Conservation (phyloP, 495 filamentous ascomycete genomes). For the Penicillium odoratum region DNA sequence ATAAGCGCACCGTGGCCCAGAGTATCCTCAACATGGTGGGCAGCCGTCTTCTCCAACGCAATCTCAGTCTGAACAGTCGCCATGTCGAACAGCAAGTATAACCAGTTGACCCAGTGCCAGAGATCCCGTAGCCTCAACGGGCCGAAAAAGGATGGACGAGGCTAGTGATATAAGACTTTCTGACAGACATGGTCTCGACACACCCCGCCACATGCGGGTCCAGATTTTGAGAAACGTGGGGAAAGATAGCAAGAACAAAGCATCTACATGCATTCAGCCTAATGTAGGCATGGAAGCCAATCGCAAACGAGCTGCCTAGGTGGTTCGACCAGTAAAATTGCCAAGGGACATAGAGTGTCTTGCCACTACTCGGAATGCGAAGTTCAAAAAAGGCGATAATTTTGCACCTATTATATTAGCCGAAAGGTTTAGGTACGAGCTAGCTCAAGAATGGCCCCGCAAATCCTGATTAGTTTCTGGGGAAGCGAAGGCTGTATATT, state of each 20-base stretch:
- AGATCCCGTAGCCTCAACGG: constrained; percentile 1
- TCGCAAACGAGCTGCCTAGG: not conserved
- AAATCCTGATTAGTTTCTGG: constrained; percentile 8
- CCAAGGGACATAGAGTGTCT: not conserved
- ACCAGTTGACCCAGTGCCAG: not conserved
- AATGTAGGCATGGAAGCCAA: not conserved
- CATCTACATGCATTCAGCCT: not conserved
- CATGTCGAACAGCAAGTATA: constrained; percentile 8
- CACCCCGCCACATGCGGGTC: constrained; percentile 9
- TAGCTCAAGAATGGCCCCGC: not conserved
- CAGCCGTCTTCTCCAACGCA: constrained; percentile 27
- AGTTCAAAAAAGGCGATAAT: not conserved
- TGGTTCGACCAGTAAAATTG: constrained; percentile 8
- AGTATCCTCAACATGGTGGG: constrained; percentile 30
- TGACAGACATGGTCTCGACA: not conserved
- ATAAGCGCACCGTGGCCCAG: constrained; percentile 24
- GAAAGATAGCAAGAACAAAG: constrained; percentile 7
- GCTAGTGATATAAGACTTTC: constrained; percentile 12
- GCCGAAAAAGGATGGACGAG: not conserved
- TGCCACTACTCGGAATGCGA: constrained; percentile 11
- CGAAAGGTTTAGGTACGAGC: not conserved
- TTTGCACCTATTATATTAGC: constrained; percentile 24
- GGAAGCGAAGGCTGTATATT: constrained; percentile 9
- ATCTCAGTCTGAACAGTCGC: constrained; percentile 17
- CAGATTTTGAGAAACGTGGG: constrained; percentile 10